Evolutionary conservation across 2,329 filamentous ascomycete species (phyloP), one percentile per base, ranked within the genome.

Genomic region (Epichloe typhina): DNA sequence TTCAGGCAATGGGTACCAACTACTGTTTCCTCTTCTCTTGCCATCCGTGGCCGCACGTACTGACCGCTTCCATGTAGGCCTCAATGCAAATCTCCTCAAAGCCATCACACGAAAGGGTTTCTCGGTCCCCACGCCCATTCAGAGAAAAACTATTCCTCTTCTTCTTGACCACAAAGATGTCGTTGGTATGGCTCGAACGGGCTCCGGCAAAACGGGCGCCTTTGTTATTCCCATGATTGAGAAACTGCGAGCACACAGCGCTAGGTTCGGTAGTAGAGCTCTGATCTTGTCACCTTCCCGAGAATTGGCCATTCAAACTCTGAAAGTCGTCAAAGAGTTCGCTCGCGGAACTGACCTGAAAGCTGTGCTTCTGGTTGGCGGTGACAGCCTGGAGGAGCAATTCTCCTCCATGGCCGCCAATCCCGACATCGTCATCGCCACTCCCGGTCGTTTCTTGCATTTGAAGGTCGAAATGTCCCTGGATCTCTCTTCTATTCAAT

Each of bases 201-300:
- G 93, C 64, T 97, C 90, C 19, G 93, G 93, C 72, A 98, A 98
- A 73, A 98, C 94, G 1, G 93, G 90, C 1, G 93, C 93, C 21
- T 98, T 98, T 66, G 89, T 97, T 26, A 94, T 98, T 56, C 93
- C 93, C 42, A 95, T 98, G 91, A 89, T 98, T 54, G 88, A 98
- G 71, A 86, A 84, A 57, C 73, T 98, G 54, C 94, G 90, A 67
- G 78, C 81, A 23, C 94, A 98, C 66, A 95, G 86, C 62, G 83
- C 83, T 33, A 84, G 85, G 61, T 83, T 97, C 56, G 93, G 94
- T 49, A 82, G 88, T 43, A 79, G 93, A 61, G 93, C 84, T 12
- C 73, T 98, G 53, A 85, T 98, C 55, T 69, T 98, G 64, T 96
- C 90, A 13, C 93, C 93, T 0, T 95, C 90, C 26, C 80, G 93